Percentiles rank a stretch among this genome's conserved stretches.
Conservation (phyloP, 2,329 filamentous ascomycete species). For the Penicillium sp. region DNA sequence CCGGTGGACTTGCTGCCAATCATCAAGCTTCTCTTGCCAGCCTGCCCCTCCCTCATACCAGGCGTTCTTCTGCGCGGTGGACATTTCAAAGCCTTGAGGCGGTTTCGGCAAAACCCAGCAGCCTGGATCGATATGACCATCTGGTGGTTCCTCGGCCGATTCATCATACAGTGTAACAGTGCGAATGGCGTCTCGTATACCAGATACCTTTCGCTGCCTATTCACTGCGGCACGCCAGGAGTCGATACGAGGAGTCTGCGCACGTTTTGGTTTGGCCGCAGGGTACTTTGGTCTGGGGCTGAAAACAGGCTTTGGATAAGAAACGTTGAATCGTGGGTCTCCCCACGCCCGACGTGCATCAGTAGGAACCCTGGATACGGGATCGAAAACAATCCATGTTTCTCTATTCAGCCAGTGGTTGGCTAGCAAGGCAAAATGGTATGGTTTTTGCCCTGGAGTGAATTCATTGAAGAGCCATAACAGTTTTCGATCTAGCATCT, state of each 20-base stretch:
- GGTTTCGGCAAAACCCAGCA: slow-evolving; percentile 44
- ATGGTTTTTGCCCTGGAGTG: slow-evolving; percentile 41
- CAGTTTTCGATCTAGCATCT: slow-evolving; percentile 38
- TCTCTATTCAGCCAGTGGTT: slow-evolving; percentile 46
- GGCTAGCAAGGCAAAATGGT: slow-evolving; percentile 41
- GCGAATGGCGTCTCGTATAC: slow-evolving; percentile 32
- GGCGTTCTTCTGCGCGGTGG: slow-evolving; percentile 36
- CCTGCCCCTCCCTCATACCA: slow-evolving; percentile 44
- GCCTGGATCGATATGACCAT: slow-evolving; percentile 41
- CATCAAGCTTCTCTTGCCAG: slow-evolving; percentile 42
- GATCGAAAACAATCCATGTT: slow-evolving; percentile 43
- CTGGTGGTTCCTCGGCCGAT: slow-evolving; percentile 41
- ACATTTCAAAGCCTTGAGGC: slow-evolving; percentile 40
- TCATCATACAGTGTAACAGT: slow-evolving; percentile 35
- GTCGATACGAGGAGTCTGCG: slow-evolving; percentile 34
- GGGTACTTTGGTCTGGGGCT: slow-evolving; percentile 32
- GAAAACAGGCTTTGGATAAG: slow-evolving; percentile 26
- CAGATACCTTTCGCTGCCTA: slow-evolving; percentile 31
- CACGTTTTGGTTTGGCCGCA: slow-evolving; percentile 15
- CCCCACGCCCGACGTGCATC: slow-evolving; percentile 35
- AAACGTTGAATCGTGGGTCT: slow-evolving; percentile 38
- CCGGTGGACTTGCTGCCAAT: slow-evolving; percentile 40
- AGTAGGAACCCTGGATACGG: slow-evolving; percentile 36
- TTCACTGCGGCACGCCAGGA: slow-evolving; percentile 45
- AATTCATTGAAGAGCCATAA: slow-evolving; percentile 41